Evolutionary conservation across 352 stramenopile species (phyloP).

Genomic region (Globisporangium yorkense): DNA sequence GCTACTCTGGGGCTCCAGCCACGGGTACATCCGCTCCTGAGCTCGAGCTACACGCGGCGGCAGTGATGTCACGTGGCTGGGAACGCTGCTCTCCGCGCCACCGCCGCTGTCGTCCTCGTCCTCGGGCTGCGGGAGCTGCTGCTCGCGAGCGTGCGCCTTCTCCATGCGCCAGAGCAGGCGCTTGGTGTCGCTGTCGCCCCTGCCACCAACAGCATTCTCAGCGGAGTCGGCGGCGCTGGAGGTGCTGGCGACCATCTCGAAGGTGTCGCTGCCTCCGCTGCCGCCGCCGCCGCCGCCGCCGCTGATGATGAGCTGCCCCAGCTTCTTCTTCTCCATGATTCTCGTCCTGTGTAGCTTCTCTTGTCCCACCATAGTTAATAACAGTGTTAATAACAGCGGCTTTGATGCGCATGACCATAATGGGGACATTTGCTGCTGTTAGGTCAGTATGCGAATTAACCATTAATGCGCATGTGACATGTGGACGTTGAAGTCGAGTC

Average conservation of each 20-base stretch:
- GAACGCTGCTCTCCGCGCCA: background rate
- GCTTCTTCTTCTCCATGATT: background rate
- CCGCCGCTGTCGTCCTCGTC: constrained; percentile 2
- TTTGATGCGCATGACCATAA: too few relatives aligned
- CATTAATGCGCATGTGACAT: too few relatives aligned
- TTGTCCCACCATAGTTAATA: too few relatives aligned
- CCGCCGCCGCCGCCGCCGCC: background rate
- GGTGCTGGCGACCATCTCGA: background rate
- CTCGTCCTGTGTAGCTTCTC: background rate
- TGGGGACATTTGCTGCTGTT: too few relatives aligned
- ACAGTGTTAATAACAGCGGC: too few relatives aligned
- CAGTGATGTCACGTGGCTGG: background rate
- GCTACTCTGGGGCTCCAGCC: background rate
- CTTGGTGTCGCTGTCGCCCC: background rate
- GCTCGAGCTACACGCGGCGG: background rate
- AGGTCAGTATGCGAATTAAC: too few relatives aligned
- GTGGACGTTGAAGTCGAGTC: too few relatives aligned
- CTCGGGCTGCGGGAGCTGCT: constrained; percentile 1
- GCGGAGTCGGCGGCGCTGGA: background rate
- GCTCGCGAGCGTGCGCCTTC: background rate
- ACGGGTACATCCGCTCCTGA: background rate
- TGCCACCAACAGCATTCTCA: background rate
- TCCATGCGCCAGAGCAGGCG: background rate
- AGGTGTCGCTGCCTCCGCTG: background rate
- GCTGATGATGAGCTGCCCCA: too few relatives aligned